Conservation (phyloP, 371 early-diverging fungal species). For the Parasitella parasitica region DNA sequence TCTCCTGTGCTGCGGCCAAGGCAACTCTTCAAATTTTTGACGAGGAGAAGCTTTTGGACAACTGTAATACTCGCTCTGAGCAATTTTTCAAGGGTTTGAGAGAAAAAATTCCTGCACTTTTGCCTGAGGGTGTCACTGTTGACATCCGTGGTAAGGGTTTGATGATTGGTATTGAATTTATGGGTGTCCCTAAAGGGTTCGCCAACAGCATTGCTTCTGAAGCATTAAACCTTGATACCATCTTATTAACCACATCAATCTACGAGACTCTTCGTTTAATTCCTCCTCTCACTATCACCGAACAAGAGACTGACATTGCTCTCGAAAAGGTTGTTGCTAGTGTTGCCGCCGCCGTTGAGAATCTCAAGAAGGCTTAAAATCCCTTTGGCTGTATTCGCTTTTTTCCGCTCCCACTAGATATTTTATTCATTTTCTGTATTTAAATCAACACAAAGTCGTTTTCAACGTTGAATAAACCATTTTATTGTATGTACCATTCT, state of each 20-base stretch:
- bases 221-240: constrained; percentile 46
- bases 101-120: constrained; percentile 35
- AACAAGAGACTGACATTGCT: constrained; percentile 51
- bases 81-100: constrained; percentile 48
- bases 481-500: no score
- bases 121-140: constrained; percentile 39
- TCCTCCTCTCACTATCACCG: constrained; percentile 56
- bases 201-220: constrained; percentile 37
- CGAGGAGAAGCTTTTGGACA: constrained; percentile 43
- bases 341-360: constrained; percentile 39
- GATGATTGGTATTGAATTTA: constrained; percentile 64
- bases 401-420: background rate
- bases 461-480: no score
- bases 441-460: no score
- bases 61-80: constrained; percentile 46
- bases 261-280: constrained; percentile 60
- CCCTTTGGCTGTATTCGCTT: background rate
- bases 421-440: no score
- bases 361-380: constrained; percentile 13
- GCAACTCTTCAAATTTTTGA: constrained; percentile 47
- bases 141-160: constrained; percentile 61
- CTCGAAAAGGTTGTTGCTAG: constrained; percentile 40
- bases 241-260: constrained; percentile 56
- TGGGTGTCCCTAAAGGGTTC: constrained; percentile 44
- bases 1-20: constrained; percentile 54